A percentile compares a stretch with the other conserved stretches of the same genome.
Conservation (phyloP, 257 asterid genomes). For the Solanum peruvianum region DNA sequence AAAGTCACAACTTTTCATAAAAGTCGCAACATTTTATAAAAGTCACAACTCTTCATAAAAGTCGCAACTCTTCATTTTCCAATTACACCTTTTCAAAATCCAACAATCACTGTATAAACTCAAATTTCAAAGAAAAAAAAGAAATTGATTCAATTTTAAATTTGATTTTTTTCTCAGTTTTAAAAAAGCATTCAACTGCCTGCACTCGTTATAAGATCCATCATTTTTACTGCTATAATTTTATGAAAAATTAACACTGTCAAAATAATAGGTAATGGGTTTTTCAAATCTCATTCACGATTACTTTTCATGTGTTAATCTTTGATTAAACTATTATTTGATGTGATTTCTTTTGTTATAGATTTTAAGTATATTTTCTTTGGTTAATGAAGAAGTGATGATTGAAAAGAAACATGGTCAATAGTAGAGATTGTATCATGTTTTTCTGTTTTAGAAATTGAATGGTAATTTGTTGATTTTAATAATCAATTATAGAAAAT, state of each 20-base stretch:
- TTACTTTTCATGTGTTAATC: not conserved
- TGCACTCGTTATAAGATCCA: not conserved
- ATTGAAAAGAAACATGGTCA: not conserved
- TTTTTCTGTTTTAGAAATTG: not conserved
- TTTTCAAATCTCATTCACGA: not conserved
- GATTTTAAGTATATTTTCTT: not conserved
- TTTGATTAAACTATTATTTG: not conserved
- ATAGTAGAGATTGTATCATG: not conserved
- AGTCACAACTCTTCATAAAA: no score
- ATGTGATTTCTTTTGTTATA: no score
- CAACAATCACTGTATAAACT: not conserved
- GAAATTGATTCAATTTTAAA: not conserved
- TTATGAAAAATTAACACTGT: no score
- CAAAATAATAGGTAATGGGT: not conserved
- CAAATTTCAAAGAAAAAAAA: not conserved
- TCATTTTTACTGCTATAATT: no score
- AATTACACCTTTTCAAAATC: no score
- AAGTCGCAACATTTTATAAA: no score
- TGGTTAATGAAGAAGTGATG: not conserved
- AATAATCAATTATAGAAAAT: not conserved
- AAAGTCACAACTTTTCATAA: no score
- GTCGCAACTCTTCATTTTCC: no score
- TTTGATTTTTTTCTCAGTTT: not conserved
- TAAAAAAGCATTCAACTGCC: no score
- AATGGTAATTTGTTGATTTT: not conserved